phyloP scores from a whole-genome alignment of 2,329 filamentous ascomycete genomes.

The Coleophoma eucalyptorum region DNA sequence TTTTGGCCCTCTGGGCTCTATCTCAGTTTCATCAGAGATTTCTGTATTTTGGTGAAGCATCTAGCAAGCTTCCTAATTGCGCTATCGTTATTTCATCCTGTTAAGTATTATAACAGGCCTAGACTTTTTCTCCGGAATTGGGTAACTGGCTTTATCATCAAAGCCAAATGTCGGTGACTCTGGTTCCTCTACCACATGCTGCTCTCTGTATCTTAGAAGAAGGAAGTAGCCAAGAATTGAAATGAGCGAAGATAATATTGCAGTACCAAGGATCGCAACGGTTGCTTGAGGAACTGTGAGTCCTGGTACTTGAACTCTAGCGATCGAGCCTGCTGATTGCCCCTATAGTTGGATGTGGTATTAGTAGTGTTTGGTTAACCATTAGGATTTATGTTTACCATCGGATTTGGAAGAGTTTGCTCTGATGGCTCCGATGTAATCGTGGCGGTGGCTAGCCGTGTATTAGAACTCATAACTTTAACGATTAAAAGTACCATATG shows the following conservation, averaged over 20 bases:
- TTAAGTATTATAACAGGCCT: too few relatives aligned
- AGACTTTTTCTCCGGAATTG: too few relatives aligned
- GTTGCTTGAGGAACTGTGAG: constrained; percentile 33
- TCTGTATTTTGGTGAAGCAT: too few relatives aligned
- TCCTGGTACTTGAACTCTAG: constrained; percentile 25
- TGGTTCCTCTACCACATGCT: too few relatives aligned
- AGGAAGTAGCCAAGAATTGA: constrained; percentile 28
- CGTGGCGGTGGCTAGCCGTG: not conserved
- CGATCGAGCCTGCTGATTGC: not conserved
- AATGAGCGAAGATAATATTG: constrained; percentile 31
- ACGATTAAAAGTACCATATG: constrained; percentile 8
- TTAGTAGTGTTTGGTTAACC: too few relatives aligned
- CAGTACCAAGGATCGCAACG: constrained; percentile 31
- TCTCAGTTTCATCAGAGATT: too few relatives aligned
- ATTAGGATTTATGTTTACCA: too few relatives aligned
- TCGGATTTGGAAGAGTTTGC: not conserved
- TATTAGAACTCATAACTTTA: not conserved
- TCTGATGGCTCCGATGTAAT: not conserved
- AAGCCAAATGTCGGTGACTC: too few relatives aligned
- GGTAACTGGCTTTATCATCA: too few relatives aligned
- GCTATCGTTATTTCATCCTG: too few relatives aligned
- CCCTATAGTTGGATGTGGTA: not conserved
- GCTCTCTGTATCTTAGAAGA: constrained; percentile 19
- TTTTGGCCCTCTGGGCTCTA: too few relatives aligned
- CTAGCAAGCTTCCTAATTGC: too few relatives aligned